Conservation (phyloP, 305 asterid genomes). For the Fraxinus dipetala region DNA sequence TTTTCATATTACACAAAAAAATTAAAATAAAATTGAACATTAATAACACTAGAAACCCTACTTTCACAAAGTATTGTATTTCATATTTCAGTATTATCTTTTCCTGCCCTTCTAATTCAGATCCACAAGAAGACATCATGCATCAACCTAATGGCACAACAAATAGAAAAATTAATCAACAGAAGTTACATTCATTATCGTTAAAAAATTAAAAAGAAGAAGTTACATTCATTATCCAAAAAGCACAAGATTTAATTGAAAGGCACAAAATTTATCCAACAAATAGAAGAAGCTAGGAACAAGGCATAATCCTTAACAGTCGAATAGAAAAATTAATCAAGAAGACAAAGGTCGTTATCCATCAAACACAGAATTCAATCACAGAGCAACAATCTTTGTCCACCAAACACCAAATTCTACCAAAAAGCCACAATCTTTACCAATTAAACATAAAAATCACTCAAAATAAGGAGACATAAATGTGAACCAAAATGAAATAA, state of each 20-base stretch:
- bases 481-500: not conserved
- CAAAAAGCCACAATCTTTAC: not conserved
- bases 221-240: not conserved
- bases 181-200: not conserved
- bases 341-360: not conserved
- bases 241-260: not conserved
- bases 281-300: not conserved
- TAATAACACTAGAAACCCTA: not conserved
- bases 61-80: not conserved
- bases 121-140: not conserved
- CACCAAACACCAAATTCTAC: not conserved
- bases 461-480: conserved; percentile 4
- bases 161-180: not conserved
- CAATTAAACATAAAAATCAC: not conserved
- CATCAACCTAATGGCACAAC: not conserved
- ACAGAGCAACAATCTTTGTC: not conserved
- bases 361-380: not conserved
- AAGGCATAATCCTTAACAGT: not conserved
- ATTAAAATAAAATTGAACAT: not conserved
- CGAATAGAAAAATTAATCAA: not conserved
- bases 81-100: not conserved
- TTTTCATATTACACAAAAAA: not conserved
- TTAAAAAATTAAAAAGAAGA: not conserved
- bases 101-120: not conserved
- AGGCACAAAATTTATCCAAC: not conserved